Conservation (phyloP, 805 yeast species). For the Saitoella complicata region DNA sequence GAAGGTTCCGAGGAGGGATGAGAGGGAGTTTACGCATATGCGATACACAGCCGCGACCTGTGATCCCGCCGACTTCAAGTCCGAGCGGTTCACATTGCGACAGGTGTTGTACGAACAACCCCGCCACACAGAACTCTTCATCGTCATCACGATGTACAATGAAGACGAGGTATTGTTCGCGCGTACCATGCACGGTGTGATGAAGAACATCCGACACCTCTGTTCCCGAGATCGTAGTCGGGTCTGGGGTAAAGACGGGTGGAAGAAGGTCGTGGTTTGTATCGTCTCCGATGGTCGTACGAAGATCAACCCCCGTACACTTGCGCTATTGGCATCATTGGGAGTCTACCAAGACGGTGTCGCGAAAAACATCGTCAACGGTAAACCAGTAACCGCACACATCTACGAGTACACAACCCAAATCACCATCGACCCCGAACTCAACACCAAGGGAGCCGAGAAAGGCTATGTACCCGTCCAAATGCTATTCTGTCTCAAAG, state of each 20-base stretch:
- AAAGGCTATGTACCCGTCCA: conserved; percentile 70
- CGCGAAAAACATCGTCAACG: conserved; percentile 81
- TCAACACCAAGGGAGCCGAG: conserved; percentile 17
- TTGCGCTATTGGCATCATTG: conserved; percentile 64
- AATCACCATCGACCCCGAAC: conserved; percentile 46
- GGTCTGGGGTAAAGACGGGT: conserved; percentile 82
- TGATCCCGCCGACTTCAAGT: conserved; percentile 58
- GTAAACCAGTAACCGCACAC: conserved; percentile 66
- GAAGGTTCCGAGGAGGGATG: conserved; percentile 22
- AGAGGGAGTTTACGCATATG: conserved; percentile 67
- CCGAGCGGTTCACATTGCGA: conserved; percentile 57
- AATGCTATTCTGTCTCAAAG: conserved; percentile 76
- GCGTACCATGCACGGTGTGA: conserved; percentile 76
- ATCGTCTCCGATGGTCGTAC: conserved; percentile 85
- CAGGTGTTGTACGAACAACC: conserved; percentile 66
- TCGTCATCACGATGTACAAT: conserved; percentile 79
- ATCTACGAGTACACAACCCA: conserved; percentile 86
- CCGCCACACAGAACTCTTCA: conserved; percentile 68
- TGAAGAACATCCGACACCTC: conserved; percentile 69
- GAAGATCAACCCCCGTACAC: conserved; percentile 62
- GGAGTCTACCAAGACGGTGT: conserved; percentile 94
- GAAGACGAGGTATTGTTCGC: conserved; percentile 74
- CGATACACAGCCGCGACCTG: conserved; percentile 90
- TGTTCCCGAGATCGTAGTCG: conserved; percentile 44
- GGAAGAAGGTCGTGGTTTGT: conserved; percentile 86